A percentile compares a stretch with the other conserved stretches of the same genome.
phyloP scores from a whole-genome alignment of 192 early-diverging fungal genomes.

The Dimargaris verticillata region DNA sequence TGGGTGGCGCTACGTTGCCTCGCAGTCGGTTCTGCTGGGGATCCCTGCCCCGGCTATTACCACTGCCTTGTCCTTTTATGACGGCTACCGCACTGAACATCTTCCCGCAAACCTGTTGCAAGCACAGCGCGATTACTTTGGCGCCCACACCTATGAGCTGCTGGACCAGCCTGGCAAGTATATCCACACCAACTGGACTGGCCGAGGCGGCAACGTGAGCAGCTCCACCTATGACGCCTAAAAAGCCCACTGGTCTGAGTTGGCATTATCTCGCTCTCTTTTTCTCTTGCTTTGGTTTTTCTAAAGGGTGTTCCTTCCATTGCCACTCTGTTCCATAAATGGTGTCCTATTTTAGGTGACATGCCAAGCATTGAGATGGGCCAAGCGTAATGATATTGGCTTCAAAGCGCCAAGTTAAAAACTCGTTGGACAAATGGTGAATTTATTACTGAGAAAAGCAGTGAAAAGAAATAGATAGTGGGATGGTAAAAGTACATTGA shows the following conservation, averaged over 20 bases:
- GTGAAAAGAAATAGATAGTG: no score
- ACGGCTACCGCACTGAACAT: constrained; percentile 81
- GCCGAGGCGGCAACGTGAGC: constrained; percentile 67
- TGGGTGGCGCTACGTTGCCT: constrained; percentile 77
- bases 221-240: constrained; percentile 54
- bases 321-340: no score
- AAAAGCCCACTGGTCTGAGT: neutral
- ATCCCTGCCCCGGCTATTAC: constrained; percentile 81
- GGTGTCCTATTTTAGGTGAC: no score
- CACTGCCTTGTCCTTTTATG: constrained; percentile 90
- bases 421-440: no score
- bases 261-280: no score
- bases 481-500: no score
- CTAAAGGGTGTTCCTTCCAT: no score
- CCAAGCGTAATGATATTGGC: no score
- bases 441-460: no score
- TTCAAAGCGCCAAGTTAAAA: no score
- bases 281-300: no score
- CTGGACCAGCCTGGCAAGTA: constrained; percentile 50
- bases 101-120: constrained; percentile 93
- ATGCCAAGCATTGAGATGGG: no score
- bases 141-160: constrained; percentile 90
- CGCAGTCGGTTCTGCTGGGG: constrained; percentile 62
- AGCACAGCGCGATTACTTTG: constrained; percentile 98
- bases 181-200: constrained; percentile 98